phyloP scores from a whole-genome alignment of 495 filamentous ascomycete genomes.

The Neohortaea acidophila region DNA sequence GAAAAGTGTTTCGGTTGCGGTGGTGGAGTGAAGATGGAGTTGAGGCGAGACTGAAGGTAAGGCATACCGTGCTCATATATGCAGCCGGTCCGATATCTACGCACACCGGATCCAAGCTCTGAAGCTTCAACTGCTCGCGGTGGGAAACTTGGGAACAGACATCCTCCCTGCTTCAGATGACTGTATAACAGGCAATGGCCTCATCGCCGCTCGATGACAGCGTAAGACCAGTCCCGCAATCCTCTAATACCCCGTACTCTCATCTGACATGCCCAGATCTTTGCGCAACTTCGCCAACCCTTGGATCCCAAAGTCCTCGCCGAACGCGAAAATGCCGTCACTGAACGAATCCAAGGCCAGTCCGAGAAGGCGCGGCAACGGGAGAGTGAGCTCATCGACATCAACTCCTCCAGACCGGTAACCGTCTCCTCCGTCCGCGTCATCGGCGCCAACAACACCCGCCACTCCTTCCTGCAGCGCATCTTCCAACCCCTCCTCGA shows the following conservation, averaged over 20 bases:
- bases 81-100: too few relatives aligned
- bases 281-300: slow-evolving; percentile 46
- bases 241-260: not conserved
- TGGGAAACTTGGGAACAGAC: too few relatives aligned
- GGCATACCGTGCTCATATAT: too few relatives aligned
- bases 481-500: slow-evolving; percentile 65
- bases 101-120: too few relatives aligned
- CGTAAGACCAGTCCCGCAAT: slow-evolving; percentile 25
- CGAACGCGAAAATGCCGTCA: slow-evolving; percentile 45
- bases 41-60: too few relatives aligned
- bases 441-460: slow-evolving; percentile 60
- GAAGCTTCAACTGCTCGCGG: too few relatives aligned
- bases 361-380: slow-evolving; percentile 50
- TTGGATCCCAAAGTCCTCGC: slow-evolving; percentile 45
- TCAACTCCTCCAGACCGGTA: slow-evolving; percentile 62
- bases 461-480: slow-evolving; percentile 60
- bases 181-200: too few relatives aligned
- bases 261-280: slow-evolving; percentile 35
- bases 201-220: slow-evolving; percentile 36
- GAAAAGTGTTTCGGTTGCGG: too few relatives aligned
- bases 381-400: slow-evolving; percentile 49
- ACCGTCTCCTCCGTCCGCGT: slow-evolving; percentile 71
- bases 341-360: slow-evolving; percentile 46
- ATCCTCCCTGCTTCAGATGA: too few relatives aligned
- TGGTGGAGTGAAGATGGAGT: too few relatives aligned